Evolutionary conservation across 2,329 filamentous ascomycete species (phyloP), one percentile per base, ranked within the genome.

Genomic region (Talaromyces sp.): DNA sequence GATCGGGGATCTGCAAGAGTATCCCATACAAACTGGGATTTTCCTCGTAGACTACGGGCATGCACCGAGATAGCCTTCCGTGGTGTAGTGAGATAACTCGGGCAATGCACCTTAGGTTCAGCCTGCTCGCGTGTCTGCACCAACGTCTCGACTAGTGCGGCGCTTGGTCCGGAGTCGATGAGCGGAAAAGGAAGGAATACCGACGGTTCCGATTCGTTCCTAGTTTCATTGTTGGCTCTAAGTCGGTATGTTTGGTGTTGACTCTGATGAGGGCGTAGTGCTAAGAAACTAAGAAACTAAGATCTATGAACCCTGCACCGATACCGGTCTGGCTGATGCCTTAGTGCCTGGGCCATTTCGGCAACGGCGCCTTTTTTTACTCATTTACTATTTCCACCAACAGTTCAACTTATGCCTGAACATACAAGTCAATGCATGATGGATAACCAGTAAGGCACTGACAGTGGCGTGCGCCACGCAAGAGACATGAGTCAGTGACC

Each of bases 91-190:
- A 47, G 49, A 54, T 54, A 27, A 54, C 27, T 52, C 49, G 33
- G 49, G 49, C 49, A 8, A 52, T 52, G 49, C n/a, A 19, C 27
- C 50, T 31, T 52, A n/a, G 27, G n/a, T 19, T 52, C 49, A 19
- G 49, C 49, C 49, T 54, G 50, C 50, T 54, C 50, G 50, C 50
- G 50, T 54, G 50, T 54, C 50, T 35, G 27, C 27, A 35, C 27
- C 50, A 9, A 50, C 47, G 22, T 31, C 47, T 15, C 47, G 22
- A 50, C 25, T 56, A 37, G 52, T 56, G 52, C 52, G 19, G 33
- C 52, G 52, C 52, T 56, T 56, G 11, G 31, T 56, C 50, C 50
- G 50, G 50, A 35, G 27, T 54, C 17, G 9, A 35, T 4, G 10
- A 8, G 50, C n/a, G 19, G 11, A 56, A 56, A 17, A 8, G 31